A percentile compares a stretch with the other conserved stretches of the same genome.
Evolutionary conservation across 2,329 filamentous ascomycete species (phyloP).

Genomic region (Zymoseptoria crescenta): DNA sequence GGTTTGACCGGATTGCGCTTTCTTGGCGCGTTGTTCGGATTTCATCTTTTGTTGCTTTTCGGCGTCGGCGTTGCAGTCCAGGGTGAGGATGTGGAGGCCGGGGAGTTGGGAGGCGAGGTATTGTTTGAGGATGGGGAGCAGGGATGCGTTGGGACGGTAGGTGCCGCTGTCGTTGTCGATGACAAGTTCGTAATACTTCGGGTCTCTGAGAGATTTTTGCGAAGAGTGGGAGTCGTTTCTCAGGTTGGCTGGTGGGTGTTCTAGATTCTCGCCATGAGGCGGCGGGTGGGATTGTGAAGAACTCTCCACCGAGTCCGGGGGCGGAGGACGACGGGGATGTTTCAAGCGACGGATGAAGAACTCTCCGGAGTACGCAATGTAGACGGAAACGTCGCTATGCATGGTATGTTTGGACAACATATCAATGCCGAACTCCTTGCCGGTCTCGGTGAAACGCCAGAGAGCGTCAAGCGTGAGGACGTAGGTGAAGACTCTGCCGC

Average conservation of each 20-base stretch:
- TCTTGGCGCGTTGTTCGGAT: constrained; percentile 62
- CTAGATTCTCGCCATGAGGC: constrained; percentile 32
- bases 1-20: constrained; percentile 54
- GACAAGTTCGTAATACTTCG: constrained; percentile 66
- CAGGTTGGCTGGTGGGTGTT: constrained; percentile 40
- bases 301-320: constrained; percentile 39
- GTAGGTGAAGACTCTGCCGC: constrained; percentile 83
- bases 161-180: constrained; percentile 96
- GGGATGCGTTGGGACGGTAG: constrained; percentile 74
- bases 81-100: constrained; percentile 62
- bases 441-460: constrained; percentile 88
- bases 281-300: constrained; percentile 38
- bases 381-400: constrained; percentile 86
- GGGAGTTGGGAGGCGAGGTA: constrained; percentile 70
- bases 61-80: constrained; percentile 67
- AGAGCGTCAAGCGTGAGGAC: constrained; percentile 80
- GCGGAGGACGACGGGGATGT: constrained; percentile 35
- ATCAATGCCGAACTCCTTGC: constrained; percentile 91
- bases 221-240: not conserved
- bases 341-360: constrained; percentile 75
- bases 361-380: constrained; percentile 86
- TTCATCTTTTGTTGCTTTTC: constrained; percentile 68
- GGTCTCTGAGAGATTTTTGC: constrained; percentile 43
- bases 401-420: constrained; percentile 92
- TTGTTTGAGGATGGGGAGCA: constrained; percentile 61